phyloP scores from a whole-genome alignment of 768 basidiomycete species.

The Calocera viscosa region DNA sequence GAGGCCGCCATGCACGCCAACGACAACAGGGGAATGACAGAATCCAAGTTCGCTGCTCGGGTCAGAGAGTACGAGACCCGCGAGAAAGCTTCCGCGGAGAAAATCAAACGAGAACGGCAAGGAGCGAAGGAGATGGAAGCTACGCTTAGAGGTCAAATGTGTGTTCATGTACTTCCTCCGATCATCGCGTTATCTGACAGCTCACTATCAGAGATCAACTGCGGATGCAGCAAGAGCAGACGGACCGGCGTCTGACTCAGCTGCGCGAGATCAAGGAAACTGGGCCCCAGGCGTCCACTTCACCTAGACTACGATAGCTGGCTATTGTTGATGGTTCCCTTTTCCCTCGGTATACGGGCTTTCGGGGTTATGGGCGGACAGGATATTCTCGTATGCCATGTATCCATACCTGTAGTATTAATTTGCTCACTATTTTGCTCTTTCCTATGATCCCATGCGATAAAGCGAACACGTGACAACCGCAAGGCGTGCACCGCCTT shows the following conservation, averaged over 20 bases:
- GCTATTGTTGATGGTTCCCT: not conserved
- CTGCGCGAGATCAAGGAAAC: conserved; percentile 10
- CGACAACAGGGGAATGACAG: conserved; percentile 56
- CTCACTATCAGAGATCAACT: not conserved
- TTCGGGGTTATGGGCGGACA: not conserved
- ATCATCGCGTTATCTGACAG: not conserved
- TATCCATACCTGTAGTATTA: conserved; percentile 7
- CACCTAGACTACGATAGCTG: conserved; percentile 3
- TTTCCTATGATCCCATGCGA: too few species aligned
- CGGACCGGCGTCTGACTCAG: not conserved
- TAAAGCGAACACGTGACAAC: too few species aligned
- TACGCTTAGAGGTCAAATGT: conserved; percentile 16
- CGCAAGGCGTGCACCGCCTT: too few species aligned
- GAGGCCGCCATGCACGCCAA: conserved; percentile 68
- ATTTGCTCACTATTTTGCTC: not conserved
- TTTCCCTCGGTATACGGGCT: not conserved
- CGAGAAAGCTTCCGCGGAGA: conserved; percentile 74
- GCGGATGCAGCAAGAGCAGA: conserved; percentile 10
- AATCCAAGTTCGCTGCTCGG: conserved; percentile 88
- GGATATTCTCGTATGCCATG: not conserved
- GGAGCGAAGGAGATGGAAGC: conserved; percentile 63
- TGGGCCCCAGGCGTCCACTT: not conserved
- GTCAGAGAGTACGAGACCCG: conserved; percentile 83
- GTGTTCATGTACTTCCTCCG: not conserved
- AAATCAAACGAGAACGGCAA: conserved; percentile 83